Base-by-base conservation (phyloP, 2,329 filamentous ascomycete genomes). In the Calonectria pauciramosa region DNA sequence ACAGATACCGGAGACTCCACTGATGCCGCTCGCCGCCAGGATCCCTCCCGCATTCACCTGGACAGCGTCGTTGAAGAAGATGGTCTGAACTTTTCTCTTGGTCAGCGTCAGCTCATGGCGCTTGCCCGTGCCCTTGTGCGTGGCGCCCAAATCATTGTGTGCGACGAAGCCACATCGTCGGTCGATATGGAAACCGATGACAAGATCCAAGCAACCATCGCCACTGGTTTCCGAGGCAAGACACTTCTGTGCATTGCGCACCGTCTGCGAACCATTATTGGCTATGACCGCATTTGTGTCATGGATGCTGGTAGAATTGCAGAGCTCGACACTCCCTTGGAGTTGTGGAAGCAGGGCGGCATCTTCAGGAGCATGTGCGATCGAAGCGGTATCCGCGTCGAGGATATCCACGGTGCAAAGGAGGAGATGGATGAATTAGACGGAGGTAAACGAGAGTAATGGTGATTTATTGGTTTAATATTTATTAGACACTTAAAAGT, bases 121-220 rank as follows among this genome's bases (percentile, higher is more conserved):
- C 90, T 99, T 1, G 96, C 96, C 0, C 93, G 97, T 0, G 97
- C 97, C 0, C 91, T 99, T 3, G 96, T 99, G 6, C 93, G 96
- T 47, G 92, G 93, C 54, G 94, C 93, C 0, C 95, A 94, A 80
- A 98, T 99, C 85, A 98, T 99, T 80, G 93, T 99, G 65, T 98
- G 96, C 85, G 97, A 99, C 87, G 97, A 99, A 85, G 97, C 97
- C 1, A 99, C 97, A 0, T 95, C 93, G 1, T 94, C 92, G 0
- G 96, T 99, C 10, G 96, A 99, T 84, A 97, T 98, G 89, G 96
- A 98, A 83, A 99, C 96, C 4, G 97, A 99, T 83, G 94, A 95
- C 85, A 97, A 97, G 90, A 98, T 99, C 83, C 96, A 99, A 85
- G 88, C 89, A 70, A 98, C 96, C 4, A 98, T 99, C 85, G 93